Conservation (phyloP, 176 grass and related monocot species). For the Tuctoria greenei region DNA sequence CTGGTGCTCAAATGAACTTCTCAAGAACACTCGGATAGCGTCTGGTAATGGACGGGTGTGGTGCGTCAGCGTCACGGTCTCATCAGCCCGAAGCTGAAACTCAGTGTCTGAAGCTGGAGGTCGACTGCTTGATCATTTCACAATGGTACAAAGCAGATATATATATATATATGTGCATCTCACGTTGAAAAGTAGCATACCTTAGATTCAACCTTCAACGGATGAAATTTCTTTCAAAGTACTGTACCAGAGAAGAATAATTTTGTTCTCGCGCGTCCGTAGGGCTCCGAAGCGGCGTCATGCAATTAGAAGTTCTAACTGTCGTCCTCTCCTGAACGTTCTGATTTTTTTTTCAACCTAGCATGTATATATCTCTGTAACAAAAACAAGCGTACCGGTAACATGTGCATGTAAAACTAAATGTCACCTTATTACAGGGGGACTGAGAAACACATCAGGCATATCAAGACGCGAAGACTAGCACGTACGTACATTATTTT, state of each 20-base stretch:
- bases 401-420: background rate
- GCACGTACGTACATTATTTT: too few species aligned
- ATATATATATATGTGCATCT: background rate
- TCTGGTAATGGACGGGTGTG: background rate
- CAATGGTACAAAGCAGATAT: background rate
- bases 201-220: background rate
- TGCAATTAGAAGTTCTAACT: background rate
- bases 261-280: background rate
- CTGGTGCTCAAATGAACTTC: background rate
- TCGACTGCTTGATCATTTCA: background rate
- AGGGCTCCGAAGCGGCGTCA: background rate
- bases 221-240: background rate
- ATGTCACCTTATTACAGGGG: constrained; percentile 3
- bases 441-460: background rate
- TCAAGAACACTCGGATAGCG: constrained; percentile 1
- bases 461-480: background rate
- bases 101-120: background rate
- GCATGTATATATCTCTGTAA: constrained; percentile 18
- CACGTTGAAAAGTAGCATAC: background rate
- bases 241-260: too few species aligned
- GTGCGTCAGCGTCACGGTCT: background rate
- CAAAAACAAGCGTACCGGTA: background rate
- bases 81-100: background rate
- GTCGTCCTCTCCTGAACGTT: background rate
- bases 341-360: background rate